Percentiles rank a stretch among this genome's conserved stretches.
Conservation (phyloP, 257 asterid genomes). For the Solanum bulbocastanum region DNA sequence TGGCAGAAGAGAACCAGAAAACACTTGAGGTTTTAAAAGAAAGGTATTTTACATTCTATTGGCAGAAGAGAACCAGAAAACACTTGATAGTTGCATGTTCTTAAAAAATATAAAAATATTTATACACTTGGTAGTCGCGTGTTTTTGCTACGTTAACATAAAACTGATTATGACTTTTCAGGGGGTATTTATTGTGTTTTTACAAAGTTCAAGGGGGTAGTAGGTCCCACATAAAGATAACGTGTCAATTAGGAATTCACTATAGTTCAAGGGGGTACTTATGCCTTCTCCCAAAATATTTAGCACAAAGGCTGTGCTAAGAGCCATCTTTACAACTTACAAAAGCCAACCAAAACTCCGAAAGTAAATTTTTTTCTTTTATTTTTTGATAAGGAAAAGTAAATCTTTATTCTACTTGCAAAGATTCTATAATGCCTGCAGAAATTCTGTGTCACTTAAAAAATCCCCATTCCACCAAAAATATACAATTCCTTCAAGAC, state of each 20-base stretch:
- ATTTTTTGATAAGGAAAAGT: not conserved
- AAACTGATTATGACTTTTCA: not conserved
- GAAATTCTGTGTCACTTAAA: not conserved
- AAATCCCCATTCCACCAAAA: not conserved
- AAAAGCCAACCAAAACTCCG: not conserved
- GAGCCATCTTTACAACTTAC: not conserved
- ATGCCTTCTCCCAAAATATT: not conserved
- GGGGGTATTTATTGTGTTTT: not conserved
- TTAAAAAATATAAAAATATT: not conserved
- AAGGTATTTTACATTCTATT: constrained; percentile 38
- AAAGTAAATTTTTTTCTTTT: not conserved
- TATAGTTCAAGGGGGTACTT: not conserved
- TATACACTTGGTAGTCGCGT: not conserved
- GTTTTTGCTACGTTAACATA: not conserved
- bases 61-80: not conserved
- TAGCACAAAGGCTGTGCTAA: not conserved
- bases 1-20: constrained; percentile 99
- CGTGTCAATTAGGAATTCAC: not conserved
- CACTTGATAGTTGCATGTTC: not conserved
- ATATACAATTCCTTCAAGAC: not conserved
- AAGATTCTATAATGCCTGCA: not conserved
- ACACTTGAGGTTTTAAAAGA: constrained; percentile 87
- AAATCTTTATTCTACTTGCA: not conserved
- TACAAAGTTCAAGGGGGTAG: not conserved
- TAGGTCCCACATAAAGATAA: not conserved